A percentile compares a stretch with the other conserved stretches of the same genome.
Evolutionary conservation across 805 yeast species (phyloP).

Genomic region (Monosporozyma unispora): DNA sequence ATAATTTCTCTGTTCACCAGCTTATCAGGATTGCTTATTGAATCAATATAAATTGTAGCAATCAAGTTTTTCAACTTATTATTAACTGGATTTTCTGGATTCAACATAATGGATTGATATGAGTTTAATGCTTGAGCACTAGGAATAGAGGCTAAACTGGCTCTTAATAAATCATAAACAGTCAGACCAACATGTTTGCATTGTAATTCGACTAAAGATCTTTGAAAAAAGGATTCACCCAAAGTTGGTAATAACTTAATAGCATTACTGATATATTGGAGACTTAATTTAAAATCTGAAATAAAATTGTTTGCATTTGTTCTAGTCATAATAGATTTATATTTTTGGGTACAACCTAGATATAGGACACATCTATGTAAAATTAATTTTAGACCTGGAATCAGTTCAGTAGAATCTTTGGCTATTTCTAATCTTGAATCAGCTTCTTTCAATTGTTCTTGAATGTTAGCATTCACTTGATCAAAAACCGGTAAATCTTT

Average conservation of each 20-base stretch:
- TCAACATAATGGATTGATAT: constrained; percentile 33
- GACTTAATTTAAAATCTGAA: constrained; percentile 36
- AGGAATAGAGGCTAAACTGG: constrained; percentile 45
- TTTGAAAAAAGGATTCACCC: constrained; percentile 44
- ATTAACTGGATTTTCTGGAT: constrained; percentile 26
- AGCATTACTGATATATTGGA: constrained; percentile 43
- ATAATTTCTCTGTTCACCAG: constrained; percentile 27
- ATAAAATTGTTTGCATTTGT: constrained; percentile 31
- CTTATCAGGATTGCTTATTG: constrained; percentile 13
- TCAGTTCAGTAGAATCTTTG: constrained; percentile 5
- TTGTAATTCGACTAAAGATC: constrained; percentile 21
- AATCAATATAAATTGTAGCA: constrained; percentile 16
- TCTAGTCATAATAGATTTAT: constrained; percentile 41
- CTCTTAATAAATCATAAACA: constrained; percentile 34
- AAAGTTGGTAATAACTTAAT: constrained; percentile 53
- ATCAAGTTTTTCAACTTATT: constrained; percentile 18
- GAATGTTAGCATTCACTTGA: constrained; percentile 6
- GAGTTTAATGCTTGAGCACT: constrained; percentile 40
- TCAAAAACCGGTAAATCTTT: constrained; percentile 1
- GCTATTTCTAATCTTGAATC: constrained; percentile 4
- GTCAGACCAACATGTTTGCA: constrained; percentile 20
- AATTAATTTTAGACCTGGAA: constrained; percentile 2
- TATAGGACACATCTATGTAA: constrained; percentile 31
- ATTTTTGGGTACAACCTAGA: constrained; percentile 52
- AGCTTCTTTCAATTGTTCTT: background rate